phyloP scores from a whole-genome alignment of 192 early-diverging fungal species.

The Coemansia sp. region DNA sequence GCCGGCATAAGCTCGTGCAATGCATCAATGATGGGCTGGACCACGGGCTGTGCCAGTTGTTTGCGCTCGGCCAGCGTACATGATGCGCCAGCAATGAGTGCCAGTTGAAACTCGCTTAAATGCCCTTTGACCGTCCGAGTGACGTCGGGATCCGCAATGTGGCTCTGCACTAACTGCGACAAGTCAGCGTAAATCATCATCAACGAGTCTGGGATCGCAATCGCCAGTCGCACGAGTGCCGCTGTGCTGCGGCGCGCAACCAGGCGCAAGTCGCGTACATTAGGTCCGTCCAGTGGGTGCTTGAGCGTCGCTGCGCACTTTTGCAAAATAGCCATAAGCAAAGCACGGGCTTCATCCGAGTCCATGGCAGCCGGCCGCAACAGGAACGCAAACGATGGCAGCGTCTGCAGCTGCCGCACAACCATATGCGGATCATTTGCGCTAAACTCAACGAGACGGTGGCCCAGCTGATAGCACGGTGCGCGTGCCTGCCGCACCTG shows the following conservation, averaged over 20 bases:
- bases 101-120: conserved; percentile 45
- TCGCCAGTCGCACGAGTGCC: conserved; percentile 36
- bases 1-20: conserved; percentile 15
- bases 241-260: conserved; percentile 37
- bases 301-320: conserved; percentile 22
- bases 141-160: conserved; percentile 21
- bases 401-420: conserved; percentile 35
- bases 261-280: conserved; percentile 14
- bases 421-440: neutral
- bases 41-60: conserved; percentile 33
- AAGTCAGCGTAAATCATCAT: conserved; percentile 43
- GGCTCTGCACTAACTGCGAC: conserved; percentile 28
- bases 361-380: conserved; percentile 29
- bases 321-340: conserved; percentile 36
- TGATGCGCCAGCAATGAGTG: conserved; percentile 36
- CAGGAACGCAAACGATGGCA: conserved; percentile 46
- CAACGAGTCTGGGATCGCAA: conserved; percentile 41
- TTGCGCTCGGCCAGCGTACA: conserved; percentile 27
- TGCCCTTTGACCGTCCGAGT: conserved; percentile 28
- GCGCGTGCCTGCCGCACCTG: conserved; percentile 16
- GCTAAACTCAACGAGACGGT: conserved; percentile 12
- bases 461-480: conserved; percentile 35
- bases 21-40: conserved; percentile 36
- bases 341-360: conserved; percentile 14
- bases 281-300: neutral